Evolutionary conservation across 31 red algal genomes (phyloP), one percentile per base, ranked within the genome.

Genomic region (Odonthalia washingtoniensis): DNA sequence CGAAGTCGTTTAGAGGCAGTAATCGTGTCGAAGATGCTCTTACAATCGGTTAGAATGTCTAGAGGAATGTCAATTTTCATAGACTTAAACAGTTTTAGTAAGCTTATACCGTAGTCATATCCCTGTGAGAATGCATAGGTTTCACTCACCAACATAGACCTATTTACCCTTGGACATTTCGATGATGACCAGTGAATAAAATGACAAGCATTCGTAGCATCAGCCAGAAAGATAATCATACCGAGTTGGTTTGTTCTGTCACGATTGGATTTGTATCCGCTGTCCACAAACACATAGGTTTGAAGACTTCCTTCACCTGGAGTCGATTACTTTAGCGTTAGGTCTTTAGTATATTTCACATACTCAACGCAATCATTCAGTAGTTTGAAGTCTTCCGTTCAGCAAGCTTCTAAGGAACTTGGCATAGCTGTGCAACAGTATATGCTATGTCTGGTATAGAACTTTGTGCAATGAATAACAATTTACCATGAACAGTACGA

Each of bases 81-180:
- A n/a, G n/a, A n/a, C n/a, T n/a, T n/a, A n/a, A n/a, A n/a, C n/a
- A n/a, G n/a, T n/a, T n/a, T n/a, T n/a, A n/a, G n/a, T n/a, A n/a
- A n/a, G n/a, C n/a, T 72, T 26, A 72, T 34, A 26, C 72, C 4
- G 72, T 36, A 37, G 72, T 75, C 72, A 75, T 75, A 75, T 18
- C 72, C 72, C 40, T 33, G 32, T 41, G 30, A 75, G 36, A 75
- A 37, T 75, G 16, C 0, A 37, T 75, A 75, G 5, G 72, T 75
- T 37, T 75, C 72, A 38, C 36, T 36, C 5, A 36, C 0, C 5
- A 75, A 36, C 72, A 75, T 75, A 0, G 36, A 41, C 5, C 0
- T 27, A 75, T 27, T 75, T 4, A 40, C 28, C 0, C 72, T 4
- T 9, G 26, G 72, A 40, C 72, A 1, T 40, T 75, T 75, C n/a